These are phyloP conservation scores for Backusella mclennaniae DNA, from an alignment of 192 early-diverging fungal species.

Conservation along the genomic window DNA sequence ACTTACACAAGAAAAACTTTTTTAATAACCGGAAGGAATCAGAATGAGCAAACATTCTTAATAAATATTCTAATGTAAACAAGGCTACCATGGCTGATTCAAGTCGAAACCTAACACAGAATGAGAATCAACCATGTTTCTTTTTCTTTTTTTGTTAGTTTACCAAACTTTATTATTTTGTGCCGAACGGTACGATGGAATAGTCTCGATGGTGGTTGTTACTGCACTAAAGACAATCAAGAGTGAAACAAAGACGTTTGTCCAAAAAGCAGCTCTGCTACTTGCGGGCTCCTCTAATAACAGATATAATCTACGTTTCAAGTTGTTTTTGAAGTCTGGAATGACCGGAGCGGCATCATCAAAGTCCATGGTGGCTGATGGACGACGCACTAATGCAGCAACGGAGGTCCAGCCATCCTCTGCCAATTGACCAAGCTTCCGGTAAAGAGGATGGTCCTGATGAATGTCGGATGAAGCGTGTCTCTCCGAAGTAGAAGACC, in stretches of 20 bases:
- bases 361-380: not conserved
- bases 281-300: conserved; percentile 81
- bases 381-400: not conserved
- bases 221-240: conserved; percentile 72
- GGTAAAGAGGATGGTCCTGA: not conserved
- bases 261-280: conserved; percentile 64
- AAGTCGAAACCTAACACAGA: conserved; percentile 14
- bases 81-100: conserved; percentile 56
- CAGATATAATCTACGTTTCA: conserved; percentile 63
- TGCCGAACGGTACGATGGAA: conserved; percentile 65
- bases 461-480: conserved; percentile 3
- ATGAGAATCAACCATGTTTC: not conserved
- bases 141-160: not conserved
- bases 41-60: conserved; percentile 70
- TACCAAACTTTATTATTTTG: conserved; percentile 54
- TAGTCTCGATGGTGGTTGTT: conserved; percentile 78
- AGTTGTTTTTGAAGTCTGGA: conserved; percentile 1
- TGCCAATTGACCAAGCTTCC: not conserved
- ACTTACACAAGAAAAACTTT: conserved; percentile 49
- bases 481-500: not conserved
- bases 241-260: conserved; percentile 72
- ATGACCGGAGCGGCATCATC: not conserved
- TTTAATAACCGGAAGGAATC: conserved; percentile 64
- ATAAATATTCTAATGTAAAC: conserved; percentile 72
- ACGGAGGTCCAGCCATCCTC: conserved; percentile 9